Evolutionary conservation across 345 rosid genomes (phyloP).

Genomic region (Excoecaria cochinchinensis): DNA sequence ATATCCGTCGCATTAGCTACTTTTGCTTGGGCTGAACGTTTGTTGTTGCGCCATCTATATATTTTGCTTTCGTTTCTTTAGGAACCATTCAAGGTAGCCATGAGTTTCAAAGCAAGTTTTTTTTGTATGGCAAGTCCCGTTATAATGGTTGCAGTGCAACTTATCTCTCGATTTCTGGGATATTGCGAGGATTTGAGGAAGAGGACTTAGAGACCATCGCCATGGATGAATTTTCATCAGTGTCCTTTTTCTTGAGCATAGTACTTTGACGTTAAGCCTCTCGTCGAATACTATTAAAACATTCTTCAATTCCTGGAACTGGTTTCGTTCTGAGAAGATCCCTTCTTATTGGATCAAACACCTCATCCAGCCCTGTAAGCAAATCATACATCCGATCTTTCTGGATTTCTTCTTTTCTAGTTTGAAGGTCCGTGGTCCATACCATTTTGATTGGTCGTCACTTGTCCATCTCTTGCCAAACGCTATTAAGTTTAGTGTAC

Average conservation of each 20-base stretch:
- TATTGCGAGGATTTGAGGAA: too few species aligned
- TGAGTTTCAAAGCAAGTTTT: too few species aligned
- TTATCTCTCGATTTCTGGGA: too few species aligned
- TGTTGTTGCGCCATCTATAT: too few species aligned
- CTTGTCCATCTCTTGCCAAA: too few species aligned
- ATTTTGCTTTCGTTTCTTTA: not conserved
- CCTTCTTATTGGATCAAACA: not conserved
- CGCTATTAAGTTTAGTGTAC: too few species aligned
- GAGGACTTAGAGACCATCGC: not conserved
- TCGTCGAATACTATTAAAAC: not conserved
- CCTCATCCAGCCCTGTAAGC: not conserved
- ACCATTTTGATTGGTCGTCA: not conserved
- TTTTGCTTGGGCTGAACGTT: not conserved
- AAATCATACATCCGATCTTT: not conserved
- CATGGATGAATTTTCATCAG: not conserved
- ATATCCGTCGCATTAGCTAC: too few species aligned
- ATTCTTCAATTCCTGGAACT: too few species aligned
- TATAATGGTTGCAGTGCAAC: too few species aligned
- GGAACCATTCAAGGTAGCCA: not conserved
- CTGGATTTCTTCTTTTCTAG: not conserved
- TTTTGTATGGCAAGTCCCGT: too few species aligned
- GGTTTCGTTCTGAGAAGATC: not conserved
- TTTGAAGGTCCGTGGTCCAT: not conserved
- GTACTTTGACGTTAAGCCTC: not conserved
- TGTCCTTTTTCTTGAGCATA: not conserved